phyloP scores from a whole-genome alignment of 371 early-diverging fungal species.

The Rhizopus delemar region DNA sequence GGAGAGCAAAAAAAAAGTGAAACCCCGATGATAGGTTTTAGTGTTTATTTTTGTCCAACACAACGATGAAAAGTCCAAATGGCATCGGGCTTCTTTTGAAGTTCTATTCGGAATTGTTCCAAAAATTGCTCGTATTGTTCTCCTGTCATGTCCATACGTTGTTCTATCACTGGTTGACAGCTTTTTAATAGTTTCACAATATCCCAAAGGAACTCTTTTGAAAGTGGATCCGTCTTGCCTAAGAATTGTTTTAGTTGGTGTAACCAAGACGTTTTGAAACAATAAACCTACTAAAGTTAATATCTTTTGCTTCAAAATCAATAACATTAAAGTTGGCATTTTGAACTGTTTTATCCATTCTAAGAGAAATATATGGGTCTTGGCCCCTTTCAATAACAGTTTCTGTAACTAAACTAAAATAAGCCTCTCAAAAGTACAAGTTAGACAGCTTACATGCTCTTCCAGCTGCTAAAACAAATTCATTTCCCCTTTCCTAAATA shows the following conservation, averaged over 20 bases:
- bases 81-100: constrained; percentile 22
- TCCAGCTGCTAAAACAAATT: constrained; percentile 28
- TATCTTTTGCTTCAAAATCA: constrained; percentile 22
- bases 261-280: neutral
- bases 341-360: constrained; percentile 34
- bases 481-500: constrained; percentile 35
- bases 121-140: constrained; percentile 17
- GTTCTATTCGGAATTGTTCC: constrained; percentile 15
- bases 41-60: constrained; percentile 20
- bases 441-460: constrained; percentile 29
- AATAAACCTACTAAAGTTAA: constrained; percentile 12
- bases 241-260: neutral
- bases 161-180: constrained; percentile 13
- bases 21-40: neutral
- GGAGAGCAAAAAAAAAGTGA: neutral
- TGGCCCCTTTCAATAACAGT: constrained; percentile 39
- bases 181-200: constrained; percentile 18
- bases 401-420: constrained; percentile 22
- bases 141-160: constrained; percentile 2
- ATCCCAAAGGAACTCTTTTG: constrained; percentile 28
- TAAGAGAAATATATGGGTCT: constrained; percentile 51
- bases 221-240: constrained; percentile 20
- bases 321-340: constrained; percentile 34
- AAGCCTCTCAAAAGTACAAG: neutral
- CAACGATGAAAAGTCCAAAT: constrained; percentile 27